Evolutionary conservation across 2,329 filamentous ascomycete genomes (phyloP), one percentile per base, ranked within the genome.

Genomic region (Curvularia eragrostidis): DNA sequence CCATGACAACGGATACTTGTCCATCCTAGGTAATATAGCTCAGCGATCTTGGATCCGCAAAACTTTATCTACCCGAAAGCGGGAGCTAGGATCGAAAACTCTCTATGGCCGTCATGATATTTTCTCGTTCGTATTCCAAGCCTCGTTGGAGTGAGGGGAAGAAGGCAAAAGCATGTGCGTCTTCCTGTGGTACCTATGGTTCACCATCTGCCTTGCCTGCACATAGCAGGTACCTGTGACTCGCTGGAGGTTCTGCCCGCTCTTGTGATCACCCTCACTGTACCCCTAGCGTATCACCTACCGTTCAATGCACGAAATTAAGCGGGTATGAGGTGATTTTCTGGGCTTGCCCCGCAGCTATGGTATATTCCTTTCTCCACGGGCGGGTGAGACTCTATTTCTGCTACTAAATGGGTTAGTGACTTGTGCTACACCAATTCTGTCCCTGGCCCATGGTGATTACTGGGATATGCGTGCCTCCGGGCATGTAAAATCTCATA

Each of bases 61-160:
- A 72, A 72, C 66, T 70, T 53, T 68, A 73, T 72, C 70, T 74
- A 69, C 46, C 66, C 65, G 64, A 69, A 69, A 56, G 59, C 70
- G 71, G 71, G 69, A 72, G 53, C 71, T 75, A 74, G 64, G 56
- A 73, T 69, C 66, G 63, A 62, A 66, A 67, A 64, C 72, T 74
- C 68, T 69, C 54, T 61, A 54, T 58, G 59, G 53, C 66, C 62
- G 64, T 69, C 66, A 69, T 36, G 2, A 6, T 36, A 47, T 44
- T 58, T 54, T 48, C 13, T 36, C 48, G 38, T 53, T 12, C 42
- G 54, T 52, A 26, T 51, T 43, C 51, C 48, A 21, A 13, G 28
- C 38, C 44, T 50, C 26, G 48, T 43, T 59, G 49, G n/a, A 19
- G 34, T 55, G 34, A 46, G 39, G 28, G 36, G 48, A 32, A 36